Evolutionary conservation across 1,139 yeast species (phyloP).

Genomic region (Kazachstania sp.): DNA sequence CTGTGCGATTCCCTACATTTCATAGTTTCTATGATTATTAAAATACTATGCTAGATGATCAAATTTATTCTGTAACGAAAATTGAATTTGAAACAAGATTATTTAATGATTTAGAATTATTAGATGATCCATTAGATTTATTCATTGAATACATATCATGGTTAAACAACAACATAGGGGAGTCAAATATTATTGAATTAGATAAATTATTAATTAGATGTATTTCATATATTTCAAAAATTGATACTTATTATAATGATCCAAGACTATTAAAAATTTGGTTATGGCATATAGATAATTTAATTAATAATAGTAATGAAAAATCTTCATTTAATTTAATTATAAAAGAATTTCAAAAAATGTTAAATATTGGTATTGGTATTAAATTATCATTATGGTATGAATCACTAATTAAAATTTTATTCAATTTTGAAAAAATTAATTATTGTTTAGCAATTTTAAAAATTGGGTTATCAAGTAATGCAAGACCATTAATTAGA

Average conservation of each 20-base stretch:
- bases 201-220: conserved; percentile 47
- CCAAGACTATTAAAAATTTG: conserved; percentile 73
- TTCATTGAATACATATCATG: conserved; percentile 53
- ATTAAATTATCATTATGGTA: conserved; percentile 58
- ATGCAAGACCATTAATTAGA: conserved; percentile 11
- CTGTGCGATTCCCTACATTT: too few relatives aligned
- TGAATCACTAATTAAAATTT: conserved; percentile 64
- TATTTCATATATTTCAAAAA: neutral
- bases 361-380: conserved; percentile 71
- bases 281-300: conserved; percentile 36
- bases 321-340: too few relatives aligned
- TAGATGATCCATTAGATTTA: conserved; percentile 16
- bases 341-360: conserved; percentile 16
- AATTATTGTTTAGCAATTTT: conserved; percentile 58
- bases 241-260: conserved; percentile 64
- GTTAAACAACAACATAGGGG: conserved; percentile 50
- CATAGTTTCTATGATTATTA: neutral
- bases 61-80: conserved; percentile 1
- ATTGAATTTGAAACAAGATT: conserved; percentile 29
- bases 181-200: conserved; percentile 56
- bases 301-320: too few relatives aligned
- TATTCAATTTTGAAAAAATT: conserved; percentile 45
- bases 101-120: conserved; percentile 36
- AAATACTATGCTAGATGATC: neutral
- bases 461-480: conserved; percentile 46